Percentiles rank a stretch among this genome's conserved stretches.
These are phyloP conservation scores for Globisporangium spinosum DNA, from an alignment of 352 stramenopile species.

Conservation along the genomic window DNA sequence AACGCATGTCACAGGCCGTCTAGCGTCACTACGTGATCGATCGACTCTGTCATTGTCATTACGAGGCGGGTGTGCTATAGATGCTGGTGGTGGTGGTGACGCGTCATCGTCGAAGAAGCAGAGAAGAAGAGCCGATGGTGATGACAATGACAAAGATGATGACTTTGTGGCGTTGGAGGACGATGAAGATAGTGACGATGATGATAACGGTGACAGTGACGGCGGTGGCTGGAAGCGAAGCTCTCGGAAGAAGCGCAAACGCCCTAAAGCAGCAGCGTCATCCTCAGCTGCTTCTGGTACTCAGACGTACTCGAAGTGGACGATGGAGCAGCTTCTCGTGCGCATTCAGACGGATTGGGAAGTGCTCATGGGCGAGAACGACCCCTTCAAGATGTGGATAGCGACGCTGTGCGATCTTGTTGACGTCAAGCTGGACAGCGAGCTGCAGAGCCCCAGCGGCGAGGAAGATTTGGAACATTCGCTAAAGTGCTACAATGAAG, in stretches of 20 bases:
- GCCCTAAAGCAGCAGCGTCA: neutral
- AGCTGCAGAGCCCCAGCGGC: conserved; percentile 6
- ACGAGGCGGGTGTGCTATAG: neutral
- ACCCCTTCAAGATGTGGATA: conserved; percentile 26
- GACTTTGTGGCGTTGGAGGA: conserved; percentile 17
- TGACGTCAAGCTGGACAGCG: conserved; percentile 21
- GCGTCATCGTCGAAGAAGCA: neutral
- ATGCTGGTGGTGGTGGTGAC: neutral
- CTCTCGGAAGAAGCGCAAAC: conserved; percentile 4
- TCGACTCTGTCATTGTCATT: neutral
- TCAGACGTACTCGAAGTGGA: conserved; percentile 39
- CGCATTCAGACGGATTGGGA: conserved; percentile 31
- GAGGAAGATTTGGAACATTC: conserved; percentile 18
- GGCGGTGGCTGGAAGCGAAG: neutral
- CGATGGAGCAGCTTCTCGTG: conserved; percentile 38
- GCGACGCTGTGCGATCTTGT: conserved; percentile 33
- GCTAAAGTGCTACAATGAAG: conserved; percentile 36
- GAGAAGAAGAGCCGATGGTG: neutral
- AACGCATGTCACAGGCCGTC: neutral
- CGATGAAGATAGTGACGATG: conserved; percentile 8
- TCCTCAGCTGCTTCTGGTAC: neutral
- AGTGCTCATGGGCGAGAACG: conserved; percentile 18
- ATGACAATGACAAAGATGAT: conserved; percentile 4
- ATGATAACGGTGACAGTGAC: neutral
- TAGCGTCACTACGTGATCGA: neutral